Evolutionary conservation across 345 rosid genomes (phyloP).

Genomic region (Salix purpurea): DNA sequence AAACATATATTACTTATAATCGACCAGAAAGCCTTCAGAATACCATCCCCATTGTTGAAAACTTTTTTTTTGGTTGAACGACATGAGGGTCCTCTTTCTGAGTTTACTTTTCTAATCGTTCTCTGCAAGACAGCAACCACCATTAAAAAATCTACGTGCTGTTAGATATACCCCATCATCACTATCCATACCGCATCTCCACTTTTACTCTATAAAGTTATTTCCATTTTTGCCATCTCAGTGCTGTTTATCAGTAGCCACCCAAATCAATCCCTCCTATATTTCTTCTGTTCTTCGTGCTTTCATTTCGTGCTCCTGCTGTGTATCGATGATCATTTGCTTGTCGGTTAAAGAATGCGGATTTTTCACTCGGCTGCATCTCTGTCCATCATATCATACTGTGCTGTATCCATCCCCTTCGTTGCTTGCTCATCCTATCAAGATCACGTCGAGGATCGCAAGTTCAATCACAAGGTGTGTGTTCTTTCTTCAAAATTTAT

Average conservation of each 20-base stretch:
- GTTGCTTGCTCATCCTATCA: conserved; percentile 29
- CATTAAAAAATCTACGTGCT: neutral
- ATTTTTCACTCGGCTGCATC: conserved; percentile 2
- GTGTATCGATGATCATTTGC: neutral
- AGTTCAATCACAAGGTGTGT: conserved; percentile 27
- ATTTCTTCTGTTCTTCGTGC: neutral
- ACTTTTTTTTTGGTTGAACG: neutral
- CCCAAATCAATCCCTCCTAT: too few species aligned
- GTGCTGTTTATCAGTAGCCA: too few species aligned
- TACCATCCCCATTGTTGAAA: conserved; percentile 32
- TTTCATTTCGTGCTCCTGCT: neutral
- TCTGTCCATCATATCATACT: conserved; percentile 9
- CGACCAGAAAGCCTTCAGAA: conserved; percentile 16
- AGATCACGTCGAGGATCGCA: conserved; percentile 10
- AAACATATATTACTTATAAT: neutral
- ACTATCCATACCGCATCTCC: neutral
- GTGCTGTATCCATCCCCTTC: conserved; percentile 20
- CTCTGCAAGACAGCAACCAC: conserved; percentile 15
- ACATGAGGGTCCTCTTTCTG: conserved; percentile 7
- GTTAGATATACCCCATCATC: neutral
- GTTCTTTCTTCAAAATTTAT: neutral
- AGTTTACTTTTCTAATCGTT: conserved; percentile 1
- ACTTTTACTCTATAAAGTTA: neutral
- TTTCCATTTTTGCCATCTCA: too few species aligned
- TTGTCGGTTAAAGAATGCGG: conserved; percentile 16